These are phyloP conservation scores for Colletotrichum echinochloae DNA, from an alignment of 2,329 filamentous ascomycete genomes.

Conservation along the genomic window DNA sequence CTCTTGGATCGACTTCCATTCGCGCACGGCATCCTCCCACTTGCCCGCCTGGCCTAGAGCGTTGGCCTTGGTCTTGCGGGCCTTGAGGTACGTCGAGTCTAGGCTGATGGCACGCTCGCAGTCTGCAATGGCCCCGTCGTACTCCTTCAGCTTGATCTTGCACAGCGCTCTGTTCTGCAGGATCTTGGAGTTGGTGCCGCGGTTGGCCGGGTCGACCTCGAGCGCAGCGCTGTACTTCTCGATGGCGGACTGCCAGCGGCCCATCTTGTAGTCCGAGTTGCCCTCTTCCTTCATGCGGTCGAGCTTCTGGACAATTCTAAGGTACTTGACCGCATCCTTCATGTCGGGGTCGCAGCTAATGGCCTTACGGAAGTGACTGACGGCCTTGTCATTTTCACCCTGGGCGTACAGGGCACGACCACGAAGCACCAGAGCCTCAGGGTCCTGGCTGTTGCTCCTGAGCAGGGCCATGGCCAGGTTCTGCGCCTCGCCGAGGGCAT, in stretches of 20 bases:
- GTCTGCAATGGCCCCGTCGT: conserved; percentile 83
- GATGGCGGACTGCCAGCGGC: conserved; percentile 82
- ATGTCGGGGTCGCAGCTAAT: conserved; percentile 92
- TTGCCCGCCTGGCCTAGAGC: conserved; percentile 85
- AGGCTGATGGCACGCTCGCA: conserved; percentile 86
- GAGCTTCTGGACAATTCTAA: conserved; percentile 90
- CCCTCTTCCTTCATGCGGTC: conserved; percentile 95
- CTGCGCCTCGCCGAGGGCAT: conserved; percentile 90
- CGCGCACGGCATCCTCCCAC: conserved; percentile 92
- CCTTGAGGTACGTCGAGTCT: conserved; percentile 88
- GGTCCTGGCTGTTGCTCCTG: conserved; percentile 88
- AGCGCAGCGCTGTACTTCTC: conserved; percentile 87
- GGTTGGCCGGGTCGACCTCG: conserved; percentile 87
- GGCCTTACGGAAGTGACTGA: conserved; percentile 92
- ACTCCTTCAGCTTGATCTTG: conserved; percentile 85
- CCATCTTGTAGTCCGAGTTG: conserved; percentile 89
- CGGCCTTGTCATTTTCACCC: conserved; percentile 94
- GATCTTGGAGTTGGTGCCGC: conserved; percentile 93
- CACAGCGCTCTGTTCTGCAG: conserved; percentile 93
- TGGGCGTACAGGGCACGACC: conserved; percentile 89
- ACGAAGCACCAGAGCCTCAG: conserved; percentile 90
- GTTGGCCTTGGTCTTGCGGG: conserved; percentile 93
- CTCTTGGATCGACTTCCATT: conserved; percentile 89
- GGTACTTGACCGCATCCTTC: conserved; percentile 86
- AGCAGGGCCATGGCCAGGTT: conserved; percentile 91